A percentile compares a stretch with the other conserved stretches of the same genome.
Conservation (phyloP, 495 filamentous ascomycete species). For the Penicillium waksmanii region DNA sequence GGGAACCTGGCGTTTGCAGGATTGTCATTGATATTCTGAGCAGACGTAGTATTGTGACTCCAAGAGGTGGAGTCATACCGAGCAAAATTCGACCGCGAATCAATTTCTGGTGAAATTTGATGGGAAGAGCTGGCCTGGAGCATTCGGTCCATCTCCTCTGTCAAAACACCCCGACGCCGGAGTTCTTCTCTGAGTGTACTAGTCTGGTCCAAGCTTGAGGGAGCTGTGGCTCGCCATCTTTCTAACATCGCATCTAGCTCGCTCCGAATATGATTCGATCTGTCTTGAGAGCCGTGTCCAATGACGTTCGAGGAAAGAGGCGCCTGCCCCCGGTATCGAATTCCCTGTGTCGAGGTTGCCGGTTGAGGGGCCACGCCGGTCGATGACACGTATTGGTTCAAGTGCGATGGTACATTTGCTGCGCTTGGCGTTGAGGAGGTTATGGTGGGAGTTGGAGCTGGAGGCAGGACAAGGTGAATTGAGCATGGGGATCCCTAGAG, state of each 20-base stretch:
- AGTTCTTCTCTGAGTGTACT: background rate
- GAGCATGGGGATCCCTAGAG: constrained; percentile 33
- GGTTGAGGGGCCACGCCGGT: background rate
- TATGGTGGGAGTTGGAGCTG: constrained; percentile 40
- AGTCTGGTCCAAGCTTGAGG: background rate
- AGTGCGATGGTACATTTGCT: no score
- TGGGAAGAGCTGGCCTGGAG: background rate
- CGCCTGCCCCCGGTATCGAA: constrained; percentile 17
- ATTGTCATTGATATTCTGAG: background rate
- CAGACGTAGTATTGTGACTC: background rate
- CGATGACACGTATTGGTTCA: constrained; percentile 7
- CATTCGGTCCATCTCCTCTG: background rate
- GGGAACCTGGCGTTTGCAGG: background rate
- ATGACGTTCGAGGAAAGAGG: background rate
- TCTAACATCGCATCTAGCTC: background rate
- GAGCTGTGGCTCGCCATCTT: background rate
- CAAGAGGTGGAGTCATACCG: background rate
- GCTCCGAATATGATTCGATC: background rate
- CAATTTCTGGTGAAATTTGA: background rate
- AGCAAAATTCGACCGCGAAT: background rate
- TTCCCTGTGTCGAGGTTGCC: constrained; percentile 7
- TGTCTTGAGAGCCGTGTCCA: background rate
- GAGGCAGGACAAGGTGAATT: constrained; percentile 36
- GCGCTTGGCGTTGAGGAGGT: constrained; percentile 4
- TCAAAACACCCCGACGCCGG: background rate